Evolutionary conservation across 768 basidiomycete genomes (phyloP).

Genomic region (Hypholoma fasciculare): DNA sequence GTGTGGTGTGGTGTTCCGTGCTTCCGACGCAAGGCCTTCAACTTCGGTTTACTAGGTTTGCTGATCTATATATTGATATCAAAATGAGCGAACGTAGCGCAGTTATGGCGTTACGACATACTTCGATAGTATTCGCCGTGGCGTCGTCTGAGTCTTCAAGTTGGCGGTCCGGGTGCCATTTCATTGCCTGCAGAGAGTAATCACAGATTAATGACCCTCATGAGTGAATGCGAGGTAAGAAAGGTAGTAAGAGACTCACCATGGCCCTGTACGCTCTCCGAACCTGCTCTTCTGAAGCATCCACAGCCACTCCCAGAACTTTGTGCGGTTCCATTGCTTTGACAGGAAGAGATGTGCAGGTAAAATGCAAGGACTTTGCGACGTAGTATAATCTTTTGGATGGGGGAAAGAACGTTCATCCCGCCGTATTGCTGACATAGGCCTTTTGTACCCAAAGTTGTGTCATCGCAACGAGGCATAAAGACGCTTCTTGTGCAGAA

Average conservation of each 20-base stretch:
- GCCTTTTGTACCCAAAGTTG: slow-evolving; percentile 17
- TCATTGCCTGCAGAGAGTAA: slow-evolving; percentile 40
- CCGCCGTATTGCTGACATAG: background rate
- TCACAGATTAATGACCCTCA: background rate
- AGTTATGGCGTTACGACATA: slow-evolving; percentile 1
- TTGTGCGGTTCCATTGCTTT: slow-evolving; percentile 26
- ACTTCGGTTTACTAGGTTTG: slow-evolving; percentile 48
- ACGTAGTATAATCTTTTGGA: slow-evolving; percentile 4
- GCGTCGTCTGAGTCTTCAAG: slow-evolving; percentile 20
- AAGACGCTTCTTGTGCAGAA: slow-evolving; percentile 10
- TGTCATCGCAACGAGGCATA: slow-evolving; percentile 18
- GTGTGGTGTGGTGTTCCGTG: slow-evolving; percentile 15
- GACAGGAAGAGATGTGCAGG: background rate
- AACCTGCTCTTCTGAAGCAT: slow-evolving; percentile 51
- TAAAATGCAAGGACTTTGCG: background rate
- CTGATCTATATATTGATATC: slow-evolving; percentile 37
- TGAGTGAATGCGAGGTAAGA: background rate
- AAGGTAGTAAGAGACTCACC: slow-evolving; percentile 32
- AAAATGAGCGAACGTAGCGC: background rate
- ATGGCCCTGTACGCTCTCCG: slow-evolving; percentile 54
- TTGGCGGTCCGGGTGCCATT: slow-evolving; percentile 40
- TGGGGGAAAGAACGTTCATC: background rate
- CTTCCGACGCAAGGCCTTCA: slow-evolving; percentile 34
- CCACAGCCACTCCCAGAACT: slow-evolving; percentile 43
- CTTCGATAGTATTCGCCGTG: slow-evolving; percentile 24